Conservation (phyloP, 2,329 filamentous ascomycete species). For the Aspergillus pseudotamarii region DNA sequence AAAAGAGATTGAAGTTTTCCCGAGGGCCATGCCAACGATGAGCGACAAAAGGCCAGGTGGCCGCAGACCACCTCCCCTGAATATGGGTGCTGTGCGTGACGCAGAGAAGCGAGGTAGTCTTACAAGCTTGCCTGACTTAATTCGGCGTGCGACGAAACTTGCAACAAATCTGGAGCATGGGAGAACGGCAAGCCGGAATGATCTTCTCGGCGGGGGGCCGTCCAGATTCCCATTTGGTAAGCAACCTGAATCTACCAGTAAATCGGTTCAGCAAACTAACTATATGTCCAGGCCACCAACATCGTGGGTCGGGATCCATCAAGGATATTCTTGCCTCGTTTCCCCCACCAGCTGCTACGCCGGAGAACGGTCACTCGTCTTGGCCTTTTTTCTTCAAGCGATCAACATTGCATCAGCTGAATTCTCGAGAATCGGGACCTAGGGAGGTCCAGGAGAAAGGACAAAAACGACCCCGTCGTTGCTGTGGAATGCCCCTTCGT, state of each 20-base stretch:
- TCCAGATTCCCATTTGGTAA: constrained; percentile 30
- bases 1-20: constrained; percentile 30
- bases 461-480: constrained; percentile 57
- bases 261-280: background rate
- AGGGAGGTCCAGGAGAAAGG: constrained; percentile 23
- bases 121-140: constrained; percentile 89
- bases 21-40: constrained; percentile 38
- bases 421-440: constrained; percentile 27
- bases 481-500: constrained; percentile 84
- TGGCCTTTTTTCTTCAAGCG: constrained; percentile 45
- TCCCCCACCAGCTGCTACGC: constrained; percentile 60
- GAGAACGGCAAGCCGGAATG: constrained; percentile 62
- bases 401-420: constrained; percentile 36
- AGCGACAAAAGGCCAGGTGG: constrained; percentile 42
- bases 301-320: constrained; percentile 56
- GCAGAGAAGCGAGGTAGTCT: constrained; percentile 85
- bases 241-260: background rate
- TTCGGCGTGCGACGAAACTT: constrained; percentile 81
- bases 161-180: constrained; percentile 88
- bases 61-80: constrained; percentile 68
- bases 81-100: constrained; percentile 79
- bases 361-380: constrained; percentile 37
- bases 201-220: constrained; percentile 43
- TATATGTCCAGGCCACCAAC: constrained; percentile 21
- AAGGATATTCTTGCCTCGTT: constrained; percentile 69